Base-by-base conservation (phyloP, 495 filamentous ascomycete genomes). In the Penicillium soppii region DNA sequence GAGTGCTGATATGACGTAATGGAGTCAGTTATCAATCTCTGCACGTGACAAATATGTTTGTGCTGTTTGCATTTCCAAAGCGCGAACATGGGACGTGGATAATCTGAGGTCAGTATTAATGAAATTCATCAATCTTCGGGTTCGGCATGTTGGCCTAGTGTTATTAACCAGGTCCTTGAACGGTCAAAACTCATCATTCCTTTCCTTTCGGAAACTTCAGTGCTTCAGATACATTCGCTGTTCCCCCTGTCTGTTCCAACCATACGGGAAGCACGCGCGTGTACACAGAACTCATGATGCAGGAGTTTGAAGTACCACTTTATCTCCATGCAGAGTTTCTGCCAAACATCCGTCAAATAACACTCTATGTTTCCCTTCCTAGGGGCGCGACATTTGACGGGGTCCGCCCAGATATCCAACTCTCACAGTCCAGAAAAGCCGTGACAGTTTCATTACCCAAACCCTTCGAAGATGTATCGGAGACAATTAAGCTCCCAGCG, bases 241-340 rank as follows among this genome's bases (percentile, higher is more conserved):
- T 12, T 7, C 13, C 29, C 10, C 29, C 4, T 12, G 8, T 32
- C 10, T 12, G 10, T 12, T 10, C 29, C 3, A 32, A 32, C 3
- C 29, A 12, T 12, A 32, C 29, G 8, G 7, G 9, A 33, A 5
- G 23, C n/a, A 47, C 4, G 17, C 16, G 26, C 2, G n/a, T 10
- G 17, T 22, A 13, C 20, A 23, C 10, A 35, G 19, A 16, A 15
- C 10, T 19, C 27, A 27, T 27, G 19, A 50, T 56, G 27, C 52
- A 47, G 33, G 36, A 49, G 7, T 2, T 2, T 26, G 20, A 60
- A 17, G 19, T 42, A 1, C 26, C 57, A 5, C 45, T 83, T 16
- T 70, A 75, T 41, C 74, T 96, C 16, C 92, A 97, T 62, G 90
- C 92, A 13, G 94, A 98, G 75, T 81, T 94, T 0, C 78, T 97